Conservation (phyloP, 768 basidiomycete species). For the Phallus indusiatus region DNA sequence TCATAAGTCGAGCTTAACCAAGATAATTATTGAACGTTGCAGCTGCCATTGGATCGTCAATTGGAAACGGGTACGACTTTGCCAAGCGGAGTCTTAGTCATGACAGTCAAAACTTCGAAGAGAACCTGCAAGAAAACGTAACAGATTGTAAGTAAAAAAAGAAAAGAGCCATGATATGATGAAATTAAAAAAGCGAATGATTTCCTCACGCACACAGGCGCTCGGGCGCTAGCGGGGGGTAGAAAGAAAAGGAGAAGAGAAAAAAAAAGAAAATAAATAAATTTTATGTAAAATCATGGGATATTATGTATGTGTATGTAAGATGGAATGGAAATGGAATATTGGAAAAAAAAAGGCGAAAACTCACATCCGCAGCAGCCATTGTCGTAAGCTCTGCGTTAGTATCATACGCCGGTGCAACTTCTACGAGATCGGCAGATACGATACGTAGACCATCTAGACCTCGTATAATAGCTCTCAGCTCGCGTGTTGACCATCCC, state of each 20-base stretch:
- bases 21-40: too few species aligned
- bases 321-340: constrained; percentile 8
- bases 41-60: not conserved
- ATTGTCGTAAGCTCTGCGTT: constrained; percentile 56
- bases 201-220: not conserved
- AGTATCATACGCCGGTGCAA: constrained; percentile 71
- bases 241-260: constrained; percentile 24
- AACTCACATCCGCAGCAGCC: constrained; percentile 50
- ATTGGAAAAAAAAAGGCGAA: not conserved
- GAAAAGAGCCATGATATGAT: not conserved
- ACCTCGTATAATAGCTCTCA: constrained; percentile 67
- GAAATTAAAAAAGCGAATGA: not conserved
- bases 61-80: constrained; percentile 28
- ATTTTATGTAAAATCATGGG: constrained; percentile 4
- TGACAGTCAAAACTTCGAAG: constrained; percentile 67
- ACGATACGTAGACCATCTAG: constrained; percentile 69
- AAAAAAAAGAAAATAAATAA: constrained; percentile 24
- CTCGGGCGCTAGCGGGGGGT: not conserved
- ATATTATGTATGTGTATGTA: not conserved
- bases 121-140: constrained; percentile 37
- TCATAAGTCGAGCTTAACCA: too few species aligned
- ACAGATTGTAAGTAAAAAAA: not conserved
- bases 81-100: constrained; percentile 72
- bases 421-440: constrained; percentile 78
- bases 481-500: constrained; percentile 70